These are phyloP conservation scores for Scheffersomyces stambukii DNA, from an alignment of 1,139 yeast genomes.

Conservation along the genomic window DNA sequence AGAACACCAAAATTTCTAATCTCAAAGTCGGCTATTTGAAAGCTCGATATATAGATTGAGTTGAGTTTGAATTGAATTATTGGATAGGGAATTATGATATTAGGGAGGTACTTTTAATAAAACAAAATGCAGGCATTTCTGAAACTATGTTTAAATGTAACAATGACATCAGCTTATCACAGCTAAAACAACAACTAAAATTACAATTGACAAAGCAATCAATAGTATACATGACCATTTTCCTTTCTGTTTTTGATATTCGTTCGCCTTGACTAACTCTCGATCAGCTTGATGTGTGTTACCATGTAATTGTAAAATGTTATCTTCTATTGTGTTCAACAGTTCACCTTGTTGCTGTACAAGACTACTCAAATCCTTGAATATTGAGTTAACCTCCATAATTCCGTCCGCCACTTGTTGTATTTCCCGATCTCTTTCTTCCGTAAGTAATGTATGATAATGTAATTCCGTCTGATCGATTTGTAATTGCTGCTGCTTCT, in stretches of 20 bases:
- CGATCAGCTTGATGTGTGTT: constrained; percentile 69
- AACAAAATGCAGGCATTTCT: too few species aligned
- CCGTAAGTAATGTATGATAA: constrained; percentile 63
- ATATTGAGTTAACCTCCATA: constrained; percentile 77
- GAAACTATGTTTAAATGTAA: too few species aligned
- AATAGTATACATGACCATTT: constrained; percentile 72
- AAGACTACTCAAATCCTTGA: constrained; percentile 71
- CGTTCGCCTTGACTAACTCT: constrained; percentile 69
- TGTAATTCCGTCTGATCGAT: constrained; percentile 53
- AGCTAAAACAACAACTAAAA: constrained; percentile 35
- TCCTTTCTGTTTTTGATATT: constrained; percentile 64
- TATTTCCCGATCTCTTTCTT: constrained; percentile 72
- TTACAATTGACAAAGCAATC: constrained; percentile 37
- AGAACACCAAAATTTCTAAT: too few species aligned
- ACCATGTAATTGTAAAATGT: constrained; percentile 59
- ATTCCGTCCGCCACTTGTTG: constrained; percentile 72
- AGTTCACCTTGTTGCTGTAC: constrained; percentile 84
- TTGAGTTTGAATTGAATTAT: too few species aligned
- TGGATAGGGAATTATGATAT: too few species aligned
- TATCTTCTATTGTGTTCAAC: constrained; percentile 78
- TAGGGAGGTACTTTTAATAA: too few species aligned
- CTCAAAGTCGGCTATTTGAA: too few species aligned
- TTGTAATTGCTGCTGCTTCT: constrained; percentile 21
- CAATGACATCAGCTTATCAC: constrained; percentile 34
- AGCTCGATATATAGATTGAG: too few species aligned